A percentile compares a stretch with the other conserved stretches of the same genome.
Evolutionary conservation across 352 stramenopile genomes (phyloP).

Genomic region (Pythium phragmitis): DNA sequence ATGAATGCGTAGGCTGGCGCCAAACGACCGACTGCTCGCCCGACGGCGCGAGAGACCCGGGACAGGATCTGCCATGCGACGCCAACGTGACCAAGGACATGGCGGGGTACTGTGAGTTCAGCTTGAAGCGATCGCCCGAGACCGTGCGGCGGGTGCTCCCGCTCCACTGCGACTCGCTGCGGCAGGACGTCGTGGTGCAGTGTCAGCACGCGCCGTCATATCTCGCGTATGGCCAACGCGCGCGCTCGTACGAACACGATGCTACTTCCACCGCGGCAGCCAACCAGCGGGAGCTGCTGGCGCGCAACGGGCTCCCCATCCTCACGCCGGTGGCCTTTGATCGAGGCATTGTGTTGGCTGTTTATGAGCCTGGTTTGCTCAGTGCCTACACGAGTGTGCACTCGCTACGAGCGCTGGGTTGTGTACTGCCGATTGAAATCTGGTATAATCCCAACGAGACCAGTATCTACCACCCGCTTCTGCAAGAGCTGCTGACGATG

Average conservation of each 20-base stretch:
- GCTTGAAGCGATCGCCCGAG: constrained; percentile 4
- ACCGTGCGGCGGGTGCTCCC: constrained; percentile 12
- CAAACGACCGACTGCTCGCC: constrained; percentile 20
- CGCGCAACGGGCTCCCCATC: background rate
- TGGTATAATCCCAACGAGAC: constrained; percentile 62
- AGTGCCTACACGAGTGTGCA: constrained; percentile 56
- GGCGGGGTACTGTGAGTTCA: constrained; percentile 27
- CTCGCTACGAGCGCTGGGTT: constrained; percentile 42
- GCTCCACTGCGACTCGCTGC: constrained; percentile 22
- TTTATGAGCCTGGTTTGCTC: background rate
- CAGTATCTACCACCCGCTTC: constrained; percentile 39
- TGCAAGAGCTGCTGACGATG: constrained; percentile 34
- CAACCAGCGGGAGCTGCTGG: constrained; percentile 10
- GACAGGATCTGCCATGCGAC: constrained; percentile 3
- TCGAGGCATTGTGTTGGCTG: constrained; percentile 36
- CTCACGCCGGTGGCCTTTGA: background rate
- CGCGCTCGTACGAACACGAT: constrained; percentile 1
- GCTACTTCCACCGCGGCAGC: constrained; percentile 21
- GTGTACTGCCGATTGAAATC: constrained; percentile 60
- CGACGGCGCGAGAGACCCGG: background rate
- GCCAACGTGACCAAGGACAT: background rate
- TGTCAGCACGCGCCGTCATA: constrained; percentile 9
- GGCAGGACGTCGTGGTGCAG: background rate
- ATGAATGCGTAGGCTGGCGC: constrained; percentile 22
- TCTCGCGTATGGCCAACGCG: constrained; percentile 13